Evolutionary conservation across 441 rosid species (phyloP), one percentile per base, ranked within the genome.

Genomic region (Geranium incanum): DNA sequence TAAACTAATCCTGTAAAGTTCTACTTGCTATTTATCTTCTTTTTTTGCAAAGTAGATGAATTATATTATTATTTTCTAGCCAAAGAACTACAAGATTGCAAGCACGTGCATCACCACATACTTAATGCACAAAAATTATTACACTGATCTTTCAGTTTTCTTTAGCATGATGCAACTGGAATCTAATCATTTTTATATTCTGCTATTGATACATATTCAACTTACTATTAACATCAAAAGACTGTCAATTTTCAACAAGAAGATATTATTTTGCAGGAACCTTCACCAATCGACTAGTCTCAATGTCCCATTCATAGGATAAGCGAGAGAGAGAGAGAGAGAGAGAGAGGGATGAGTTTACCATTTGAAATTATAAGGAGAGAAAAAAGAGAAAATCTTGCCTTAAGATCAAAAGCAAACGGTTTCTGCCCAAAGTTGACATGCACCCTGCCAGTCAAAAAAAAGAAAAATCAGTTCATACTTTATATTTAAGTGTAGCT

Each of bases 381-480:
- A 45, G 37, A 39, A 66, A 38, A 59, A 8, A 63, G 4, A 60
- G 68, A 36, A 77, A 50, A 57, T 52, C 85, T 77, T 79, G 78
- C 99, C 95, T 88, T 86, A 66, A 94, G 72, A 83, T 94, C 92
- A 73, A 92, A 92, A 77, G 78, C 87, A 84, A 87, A 94, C 68
- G 80, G 81, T 72, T 75, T 79, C 77, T 86, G 86, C 68, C 99
- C 99, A 55, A 94, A 94, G 87, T 94, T 94, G 78, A 94, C 94
- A 77, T 77, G 86, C 71, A 92, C 84, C 90, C 99, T 92, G 88
- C 83, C 71, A 67, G 21, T 15, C 15, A 55, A 55, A n/a, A 55
- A 15, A 13, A n/a, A 52, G 15, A 55, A 15, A 6, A n/a, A 16
- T n/a, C 21, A n/a, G 62, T 13, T 0, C 9, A 4, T 55, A 55